These are phyloP conservation scores for Pyrrhoderma lamaoense DNA, from an alignment of 1,284 basidiomycete species.

Conservation along the genomic window DNA sequence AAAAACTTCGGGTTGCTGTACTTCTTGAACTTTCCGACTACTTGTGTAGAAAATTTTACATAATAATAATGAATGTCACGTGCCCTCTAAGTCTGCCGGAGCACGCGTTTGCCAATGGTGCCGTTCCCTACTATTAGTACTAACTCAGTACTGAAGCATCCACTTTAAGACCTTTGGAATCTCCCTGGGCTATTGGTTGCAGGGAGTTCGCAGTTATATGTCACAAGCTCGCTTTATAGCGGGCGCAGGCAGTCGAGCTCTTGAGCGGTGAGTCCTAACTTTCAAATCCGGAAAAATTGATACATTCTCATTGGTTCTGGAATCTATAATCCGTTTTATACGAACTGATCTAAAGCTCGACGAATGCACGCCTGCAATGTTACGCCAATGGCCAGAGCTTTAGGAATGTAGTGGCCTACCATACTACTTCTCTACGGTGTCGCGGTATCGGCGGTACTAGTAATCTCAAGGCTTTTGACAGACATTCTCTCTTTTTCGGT, in stretches of 20 bases:
- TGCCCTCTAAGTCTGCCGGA: not conserved
- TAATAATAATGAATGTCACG: not conserved
- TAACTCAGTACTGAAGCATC: not conserved
- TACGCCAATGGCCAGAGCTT: not conserved
- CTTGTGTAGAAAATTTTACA: too few relatives aligned
- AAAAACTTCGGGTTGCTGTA: too few relatives aligned
- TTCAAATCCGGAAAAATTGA: not conserved
- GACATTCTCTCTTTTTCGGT: not conserved
- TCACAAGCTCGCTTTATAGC: constrained; percentile 10
- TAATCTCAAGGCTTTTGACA: not conserved
- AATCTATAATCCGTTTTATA: not conserved
- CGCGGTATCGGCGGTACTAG: not conserved
- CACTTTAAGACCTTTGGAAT: too few relatives aligned
- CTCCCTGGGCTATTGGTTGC: not conserved
- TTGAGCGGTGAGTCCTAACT: constrained; percentile 1
- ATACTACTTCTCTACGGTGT: not conserved
- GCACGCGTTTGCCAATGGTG: not conserved
- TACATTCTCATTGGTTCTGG: not conserved
- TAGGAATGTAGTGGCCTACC: not conserved
- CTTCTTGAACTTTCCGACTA: too few relatives aligned
- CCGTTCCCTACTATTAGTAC: not conserved
- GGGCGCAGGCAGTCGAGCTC: constrained; percentile 8
- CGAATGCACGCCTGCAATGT: not conserved
- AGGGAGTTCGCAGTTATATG: not conserved
- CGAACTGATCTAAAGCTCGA: constrained; percentile 3